Percentiles rank a stretch among this genome's conserved stretches.
Evolutionary conservation across 306 rosid species (phyloP).

Genomic region (Argentina anserina): DNA sequence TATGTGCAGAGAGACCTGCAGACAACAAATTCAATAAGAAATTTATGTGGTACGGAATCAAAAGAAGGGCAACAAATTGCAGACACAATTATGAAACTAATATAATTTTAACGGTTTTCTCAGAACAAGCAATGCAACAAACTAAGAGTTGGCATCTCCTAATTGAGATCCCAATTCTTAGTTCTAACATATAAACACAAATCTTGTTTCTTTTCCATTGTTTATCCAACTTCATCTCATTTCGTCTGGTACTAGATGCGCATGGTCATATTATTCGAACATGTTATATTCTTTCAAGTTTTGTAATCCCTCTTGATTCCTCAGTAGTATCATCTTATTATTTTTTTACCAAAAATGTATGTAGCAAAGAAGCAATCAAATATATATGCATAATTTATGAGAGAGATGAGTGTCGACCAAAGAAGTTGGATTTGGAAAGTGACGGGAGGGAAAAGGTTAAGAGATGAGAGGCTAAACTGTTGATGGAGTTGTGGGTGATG

Average conservation of each 20-base stretch:
- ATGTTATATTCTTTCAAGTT: neutral
- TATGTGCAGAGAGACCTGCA: neutral
- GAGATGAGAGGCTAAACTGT: constrained; percentile 9
- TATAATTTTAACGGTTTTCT: neutral
- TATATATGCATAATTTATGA: neutral
- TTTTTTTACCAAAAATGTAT: neutral
- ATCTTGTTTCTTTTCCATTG: neutral
- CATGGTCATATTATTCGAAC: neutral
- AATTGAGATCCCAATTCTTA: neutral
- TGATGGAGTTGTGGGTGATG: constrained; percentile 27
- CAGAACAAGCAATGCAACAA: neutral
- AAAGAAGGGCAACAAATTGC: neutral
- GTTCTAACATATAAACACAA: neutral
- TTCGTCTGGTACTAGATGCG: neutral
- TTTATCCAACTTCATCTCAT: neutral
- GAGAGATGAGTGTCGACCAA: neutral
- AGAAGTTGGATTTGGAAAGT: constrained; percentile 28
- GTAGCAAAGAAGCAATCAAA: neutral
- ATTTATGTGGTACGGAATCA: neutral
- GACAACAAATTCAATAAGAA: neutral
- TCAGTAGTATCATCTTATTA: neutral
- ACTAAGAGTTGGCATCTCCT: neutral
- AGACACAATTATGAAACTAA: neutral
- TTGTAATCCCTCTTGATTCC: neutral
- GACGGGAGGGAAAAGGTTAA: constrained; percentile 24